Evolutionary conservation across 192 early-diverging fungal species (phyloP), one percentile per base, ranked within the genome.

Genomic region (Gryganskiella cystojenkinii): DNA sequence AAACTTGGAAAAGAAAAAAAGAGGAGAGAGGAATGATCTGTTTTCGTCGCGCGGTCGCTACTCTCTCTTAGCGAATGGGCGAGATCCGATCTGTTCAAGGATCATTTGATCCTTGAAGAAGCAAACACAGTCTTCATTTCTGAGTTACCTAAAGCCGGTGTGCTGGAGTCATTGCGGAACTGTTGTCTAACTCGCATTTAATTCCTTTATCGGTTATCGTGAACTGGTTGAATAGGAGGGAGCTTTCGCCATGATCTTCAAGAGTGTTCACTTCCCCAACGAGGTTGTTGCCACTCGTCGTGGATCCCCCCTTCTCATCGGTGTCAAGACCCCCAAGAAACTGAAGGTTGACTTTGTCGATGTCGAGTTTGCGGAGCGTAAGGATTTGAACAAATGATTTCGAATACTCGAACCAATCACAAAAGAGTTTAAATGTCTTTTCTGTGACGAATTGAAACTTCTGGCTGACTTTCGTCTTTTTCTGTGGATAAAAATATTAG

Each of bases 321-420:
- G 98, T 86, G 95, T 99, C 82, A 98, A 96, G 89, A 96, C 96
- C 56, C 87, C 84, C 51, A 95, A 99, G 87, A 98, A 98, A 87
- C 88, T 98, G 64, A 95, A 96, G 84, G 97, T 98, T 30, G 97
- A 99, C 82, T 99, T 98, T 88, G 95, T 99, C 56, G 97, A 99
- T 80, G 97, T 99, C 54, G 96, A 97, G 82, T 94, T 92, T 82
- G 87, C n/a, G n/a, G n/a, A n/a, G n/a, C 51, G 50, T 53, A 64
- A 54, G 30, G 20, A 43, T 28, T 51, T 5, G 50, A 3, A 1
- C 9, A 1, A 45, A 3, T 45, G 44, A n/a, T n/a, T n/a, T n/a
- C n/a, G n/a, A n/a, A n/a, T n/a, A n/a, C n/a, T n/a, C n/a, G n/a
- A n/a, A n/a, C n/a, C n/a, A n/a, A n/a, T n/a, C n/a, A n/a, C n/a